Percentiles rank a stretch among this genome's conserved stretches.
phyloP scores from a whole-genome alignment of 352 stramenopile genomes.

The Pelagophyceae sp. region DNA sequence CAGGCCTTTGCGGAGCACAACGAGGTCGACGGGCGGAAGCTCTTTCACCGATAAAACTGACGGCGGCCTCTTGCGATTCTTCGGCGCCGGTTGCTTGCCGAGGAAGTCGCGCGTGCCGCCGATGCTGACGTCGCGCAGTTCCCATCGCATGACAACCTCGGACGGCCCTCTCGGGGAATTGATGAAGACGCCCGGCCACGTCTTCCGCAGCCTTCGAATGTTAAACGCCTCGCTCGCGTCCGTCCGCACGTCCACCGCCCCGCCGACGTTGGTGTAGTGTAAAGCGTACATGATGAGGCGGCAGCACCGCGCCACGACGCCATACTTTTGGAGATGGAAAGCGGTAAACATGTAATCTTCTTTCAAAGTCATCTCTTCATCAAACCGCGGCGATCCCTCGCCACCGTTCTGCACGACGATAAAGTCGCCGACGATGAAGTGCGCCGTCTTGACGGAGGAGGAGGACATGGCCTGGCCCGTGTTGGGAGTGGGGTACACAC shows the following conservation, averaged over 20 bases:
- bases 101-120: slow-evolving; percentile 8
- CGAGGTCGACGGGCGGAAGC: too few relatives aligned
- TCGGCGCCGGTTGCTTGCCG: neutral
- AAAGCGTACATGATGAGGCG: neutral
- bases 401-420: neutral
- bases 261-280: slow-evolving; percentile 14
- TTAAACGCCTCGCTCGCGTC: neutral
- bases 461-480: neutral
- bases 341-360: slow-evolving; percentile 15
- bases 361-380: neutral
- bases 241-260: neutral
- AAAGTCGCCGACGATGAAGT: slow-evolving; percentile 20
- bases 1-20: too few relatives aligned
- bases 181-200: slow-evolving; percentile 15
- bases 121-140: neutral
- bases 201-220: neutral
- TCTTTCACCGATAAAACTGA: too few relatives aligned
- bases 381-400: neutral
- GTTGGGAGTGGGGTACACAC: slow-evolving; percentile 5
- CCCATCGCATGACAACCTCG: slow-evolving; percentile 1
- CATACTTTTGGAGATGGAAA: neutral
- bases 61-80: too few relatives aligned
- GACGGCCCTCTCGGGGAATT: neutral
- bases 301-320: slow-evolving; percentile 1
- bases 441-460: neutral